Percentiles rank a stretch among this genome's conserved stretches.
Conservation (phyloP, 495 filamentous ascomycete species). For the Xylaria bambusicola region DNA sequence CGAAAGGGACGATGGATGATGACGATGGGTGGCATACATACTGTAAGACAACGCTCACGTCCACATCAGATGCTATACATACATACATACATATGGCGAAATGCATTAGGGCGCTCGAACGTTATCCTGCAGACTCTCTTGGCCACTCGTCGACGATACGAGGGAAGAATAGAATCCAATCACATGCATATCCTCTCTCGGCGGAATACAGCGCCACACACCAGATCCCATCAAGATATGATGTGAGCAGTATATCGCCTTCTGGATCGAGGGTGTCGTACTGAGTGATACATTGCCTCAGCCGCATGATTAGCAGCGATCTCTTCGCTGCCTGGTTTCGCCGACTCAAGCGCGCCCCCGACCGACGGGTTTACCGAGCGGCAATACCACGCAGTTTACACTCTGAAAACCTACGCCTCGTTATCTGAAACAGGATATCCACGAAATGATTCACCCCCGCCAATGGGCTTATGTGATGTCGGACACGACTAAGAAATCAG, state of each 20-base stretch:
- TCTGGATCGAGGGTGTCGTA: background rate
- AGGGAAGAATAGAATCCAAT: background rate
- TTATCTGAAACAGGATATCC: background rate
- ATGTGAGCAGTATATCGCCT: background rate
- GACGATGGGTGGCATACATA: too few relatives aligned
- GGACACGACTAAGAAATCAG: background rate
- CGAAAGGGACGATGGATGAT: background rate
- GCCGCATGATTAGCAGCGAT: constrained; percentile 11
- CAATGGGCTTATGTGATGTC: constrained; percentile 3
- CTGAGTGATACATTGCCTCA: background rate
- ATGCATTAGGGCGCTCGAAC: background rate
- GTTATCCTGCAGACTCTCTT: background rate
- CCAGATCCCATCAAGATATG: background rate
- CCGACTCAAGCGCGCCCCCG: background rate
- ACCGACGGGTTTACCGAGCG: constrained; percentile 1
- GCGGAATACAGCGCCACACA: constrained; percentile 17
- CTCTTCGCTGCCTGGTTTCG: background rate
- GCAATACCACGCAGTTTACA: background rate
- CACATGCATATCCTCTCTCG: background rate
- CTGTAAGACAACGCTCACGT: too few relatives aligned
- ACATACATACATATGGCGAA: background rate
- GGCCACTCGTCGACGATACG: background rate
- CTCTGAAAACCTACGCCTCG: background rate
- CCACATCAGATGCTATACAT: too few relatives aligned
- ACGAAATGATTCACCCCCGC: background rate